Percentiles rank a stretch among this genome's conserved stretches.
Conservation (phyloP, 2,329 filamentous ascomycete species). For the Knoxdaviesia proteae region DNA sequence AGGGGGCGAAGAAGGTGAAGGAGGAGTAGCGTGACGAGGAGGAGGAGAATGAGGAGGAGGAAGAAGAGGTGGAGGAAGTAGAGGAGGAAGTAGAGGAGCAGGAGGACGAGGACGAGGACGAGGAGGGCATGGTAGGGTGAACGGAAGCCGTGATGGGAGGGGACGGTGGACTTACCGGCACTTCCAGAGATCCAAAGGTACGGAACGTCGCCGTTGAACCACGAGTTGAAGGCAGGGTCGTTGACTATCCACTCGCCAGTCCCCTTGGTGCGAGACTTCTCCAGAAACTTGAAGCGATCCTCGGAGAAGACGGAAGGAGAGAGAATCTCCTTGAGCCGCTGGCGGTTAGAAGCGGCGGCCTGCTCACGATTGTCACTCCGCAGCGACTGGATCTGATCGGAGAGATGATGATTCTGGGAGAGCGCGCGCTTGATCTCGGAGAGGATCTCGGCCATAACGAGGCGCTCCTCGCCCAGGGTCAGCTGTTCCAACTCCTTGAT, state of each 20-base stretch:
- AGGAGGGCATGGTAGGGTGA: no score
- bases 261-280: conserved; percentile 16
- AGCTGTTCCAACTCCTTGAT: conserved; percentile 19
- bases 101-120: no score
- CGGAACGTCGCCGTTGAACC: conserved; percentile 16
- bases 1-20: not conserved
- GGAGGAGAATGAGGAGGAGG: not conserved
- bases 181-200: conserved; percentile 23
- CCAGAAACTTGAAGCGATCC: conserved; percentile 20
- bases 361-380: conserved; percentile 15
- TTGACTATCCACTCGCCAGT: conserved; percentile 25
- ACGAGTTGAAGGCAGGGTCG: conserved; percentile 17
- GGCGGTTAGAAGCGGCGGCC: conserved; percentile 12
- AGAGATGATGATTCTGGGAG: conserved; percentile 14
- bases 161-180: conserved; percentile 11
- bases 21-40: not conserved
- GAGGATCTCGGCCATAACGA: conserved; percentile 23
- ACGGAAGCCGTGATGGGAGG: no score
- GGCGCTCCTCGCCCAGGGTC: conserved; percentile 18
- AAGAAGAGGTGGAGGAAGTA: no score
- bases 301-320: conserved; percentile 20
- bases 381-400: conserved; percentile 14
- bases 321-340: conserved; percentile 18
- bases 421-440: conserved; percentile 17
- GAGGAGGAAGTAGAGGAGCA: no score